Percentiles rank a stretch among this genome's conserved stretches.
phyloP scores from a whole-genome alignment of 202 grass and related monocot genomes.

The Eragrostis tef region DNA sequence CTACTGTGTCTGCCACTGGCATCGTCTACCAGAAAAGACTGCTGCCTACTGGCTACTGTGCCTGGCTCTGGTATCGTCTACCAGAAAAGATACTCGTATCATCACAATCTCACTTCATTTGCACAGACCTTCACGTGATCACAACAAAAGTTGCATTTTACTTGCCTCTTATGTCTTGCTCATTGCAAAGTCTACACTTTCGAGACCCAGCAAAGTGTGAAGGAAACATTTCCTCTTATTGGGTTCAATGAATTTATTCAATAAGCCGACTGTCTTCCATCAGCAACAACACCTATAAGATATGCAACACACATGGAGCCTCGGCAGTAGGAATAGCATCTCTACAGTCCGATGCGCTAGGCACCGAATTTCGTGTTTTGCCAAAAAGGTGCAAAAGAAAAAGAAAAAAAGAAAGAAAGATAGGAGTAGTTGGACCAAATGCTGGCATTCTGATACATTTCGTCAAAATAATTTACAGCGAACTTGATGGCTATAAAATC shows the following conservation, averaged over 20 bases:
- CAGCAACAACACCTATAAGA: constrained; percentile 54
- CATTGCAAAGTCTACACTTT: background rate
- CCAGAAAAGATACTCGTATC: background rate
- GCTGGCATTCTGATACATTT: constrained; percentile 33
- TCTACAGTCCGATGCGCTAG: constrained; percentile 57
- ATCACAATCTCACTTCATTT: background rate
- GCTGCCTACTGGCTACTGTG: background rate
- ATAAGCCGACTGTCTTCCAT: constrained; percentile 42
- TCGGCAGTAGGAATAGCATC: constrained; percentile 51
- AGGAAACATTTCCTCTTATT: constrained; percentile 3
- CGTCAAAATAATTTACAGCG: constrained; percentile 57
- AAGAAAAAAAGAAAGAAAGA: constrained; percentile 10
- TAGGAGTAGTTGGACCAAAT: constrained; percentile 31
- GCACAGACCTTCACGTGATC: background rate
- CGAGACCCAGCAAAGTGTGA: background rate
- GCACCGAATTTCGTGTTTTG: constrained; percentile 32
- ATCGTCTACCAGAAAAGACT: background rate
- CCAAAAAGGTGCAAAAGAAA: constrained; percentile 44
- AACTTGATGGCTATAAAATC: background rate
- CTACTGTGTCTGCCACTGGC: too few relatives aligned
- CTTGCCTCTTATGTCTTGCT: background rate
- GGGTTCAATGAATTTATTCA: constrained; percentile 62
- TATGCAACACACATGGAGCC: constrained; percentile 40
- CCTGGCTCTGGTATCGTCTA: background rate
- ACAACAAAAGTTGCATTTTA: background rate